phyloP scores from a whole-genome alignment of 2,329 filamentous ascomycete genomes.

The Phoma sp. region DNA sequence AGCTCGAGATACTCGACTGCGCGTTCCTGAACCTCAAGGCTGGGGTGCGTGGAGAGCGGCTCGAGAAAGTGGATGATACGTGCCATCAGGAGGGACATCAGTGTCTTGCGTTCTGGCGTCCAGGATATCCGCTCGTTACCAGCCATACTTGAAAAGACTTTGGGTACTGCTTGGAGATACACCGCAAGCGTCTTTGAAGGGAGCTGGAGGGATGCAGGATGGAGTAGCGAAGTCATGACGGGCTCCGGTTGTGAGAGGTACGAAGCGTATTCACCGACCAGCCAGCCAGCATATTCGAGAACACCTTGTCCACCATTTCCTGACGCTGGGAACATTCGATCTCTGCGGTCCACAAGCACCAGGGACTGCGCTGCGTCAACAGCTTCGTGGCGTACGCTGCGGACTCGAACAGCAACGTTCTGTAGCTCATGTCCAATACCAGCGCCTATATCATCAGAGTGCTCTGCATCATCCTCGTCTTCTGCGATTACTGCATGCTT shows the following conservation, averaged over 20 bases:
- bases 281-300: conserved; percentile 79
- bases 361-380: conserved; percentile 80
- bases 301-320: conserved; percentile 65
- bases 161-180: conserved; percentile 83
- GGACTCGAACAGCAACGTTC: conserved; percentile 90
- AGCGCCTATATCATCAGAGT: conserved; percentile 61
- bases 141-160: conserved; percentile 78
- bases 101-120: conserved; percentile 75
- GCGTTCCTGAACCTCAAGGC: conserved; percentile 91
- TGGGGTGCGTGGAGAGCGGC: conserved; percentile 78
- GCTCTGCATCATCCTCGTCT: conserved; percentile 39
- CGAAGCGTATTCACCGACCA: conserved; percentile 86
- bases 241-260: conserved; percentile 73
- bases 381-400: conserved; percentile 79
- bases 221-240: conserved; percentile 75
- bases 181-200: conserved; percentile 74
- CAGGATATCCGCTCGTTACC: conserved; percentile 70
- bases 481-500: conserved; percentile 32
- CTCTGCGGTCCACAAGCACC: conserved; percentile 68
- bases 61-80: conserved; percentile 84
- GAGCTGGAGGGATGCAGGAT: conserved; percentile 65
- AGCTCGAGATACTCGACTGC: conserved; percentile 92
- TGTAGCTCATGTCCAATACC: conserved; percentile 84
- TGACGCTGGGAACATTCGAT: conserved; percentile 61
- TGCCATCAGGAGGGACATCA: conserved; percentile 77